These are phyloP conservation scores for Nadsonia commutata DNA, from an alignment of 1,139 yeast species.

Conservation along the genomic window DNA sequence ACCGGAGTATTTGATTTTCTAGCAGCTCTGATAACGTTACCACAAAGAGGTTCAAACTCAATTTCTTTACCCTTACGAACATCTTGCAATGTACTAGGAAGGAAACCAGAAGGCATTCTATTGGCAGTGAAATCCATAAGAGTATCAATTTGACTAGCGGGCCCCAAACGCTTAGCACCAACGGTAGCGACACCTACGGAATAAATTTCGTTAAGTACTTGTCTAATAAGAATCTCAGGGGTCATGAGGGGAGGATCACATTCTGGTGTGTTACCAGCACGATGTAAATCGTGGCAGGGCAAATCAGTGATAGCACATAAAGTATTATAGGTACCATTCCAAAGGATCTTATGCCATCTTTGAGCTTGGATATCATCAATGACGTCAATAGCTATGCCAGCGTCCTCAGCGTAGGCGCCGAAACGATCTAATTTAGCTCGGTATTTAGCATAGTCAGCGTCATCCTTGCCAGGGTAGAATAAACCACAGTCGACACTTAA, in stretches of 20 bases:
- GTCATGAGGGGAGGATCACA: conserved; percentile 5
- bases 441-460: conserved; percentile 3
- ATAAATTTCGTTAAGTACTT: conserved; percentile 12
- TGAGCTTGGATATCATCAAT: conserved; percentile 8
- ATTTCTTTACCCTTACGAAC: conserved; percentile 13
- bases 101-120: conserved; percentile 8
- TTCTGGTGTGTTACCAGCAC: conserved; percentile 40
- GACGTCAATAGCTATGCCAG: conserved; percentile 7
- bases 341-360: conserved; percentile 15
- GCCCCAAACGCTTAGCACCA: conserved; percentile 10
- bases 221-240: conserved; percentile 5
- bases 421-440: conserved; percentile 5
- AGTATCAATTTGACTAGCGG: conserved; percentile 7
- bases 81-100: conserved; percentile 16
- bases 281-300: conserved; percentile 16
- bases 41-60: conserved; percentile 14
- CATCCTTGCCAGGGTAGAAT: conserved; percentile 5
- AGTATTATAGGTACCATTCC: conserved; percentile 16
- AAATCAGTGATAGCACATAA: conserved; percentile 12
- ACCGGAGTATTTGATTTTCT: conserved; percentile 9
- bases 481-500: conserved; percentile 30
- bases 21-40: conserved; percentile 14
- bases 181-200: conserved; percentile 11
- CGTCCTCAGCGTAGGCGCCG: conserved; percentile 6
- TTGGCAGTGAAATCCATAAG: conserved; percentile 8